A percentile compares a stretch with the other conserved stretches of the same genome.
These are phyloP conservation scores for Phialophora macrospora DNA, from an alignment of 2,329 filamentous ascomycete species.

Conservation along the genomic window DNA sequence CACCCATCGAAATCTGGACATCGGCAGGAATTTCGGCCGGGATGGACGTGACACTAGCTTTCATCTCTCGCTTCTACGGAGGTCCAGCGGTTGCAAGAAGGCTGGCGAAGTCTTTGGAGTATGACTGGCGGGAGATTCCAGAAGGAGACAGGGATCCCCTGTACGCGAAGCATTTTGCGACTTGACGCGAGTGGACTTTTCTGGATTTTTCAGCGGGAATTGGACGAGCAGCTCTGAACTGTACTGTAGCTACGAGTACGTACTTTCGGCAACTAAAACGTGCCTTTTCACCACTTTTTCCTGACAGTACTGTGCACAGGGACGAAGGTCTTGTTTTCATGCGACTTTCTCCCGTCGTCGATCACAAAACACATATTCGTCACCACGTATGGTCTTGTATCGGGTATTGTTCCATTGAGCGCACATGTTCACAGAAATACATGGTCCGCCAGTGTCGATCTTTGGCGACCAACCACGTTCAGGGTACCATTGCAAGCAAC, in stretches of 20 bases:
- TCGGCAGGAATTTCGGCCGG: slow-evolving; percentile 68
- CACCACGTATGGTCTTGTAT: not conserved
- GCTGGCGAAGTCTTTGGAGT: slow-evolving; percentile 62
- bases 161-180: slow-evolving; percentile 26
- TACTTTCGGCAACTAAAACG: not conserved
- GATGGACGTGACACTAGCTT: slow-evolving; percentile 66
- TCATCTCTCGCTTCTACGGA: slow-evolving; percentile 60
- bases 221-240: too few species aligned
- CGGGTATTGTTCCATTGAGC: not conserved
- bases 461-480: not conserved
- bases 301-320: not conserved
- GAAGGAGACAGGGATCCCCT: slow-evolving; percentile 36
- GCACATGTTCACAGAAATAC: not conserved
- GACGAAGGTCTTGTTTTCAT: not conserved
- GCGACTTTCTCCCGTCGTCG: not conserved
- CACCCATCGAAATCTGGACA: slow-evolving; percentile 59
- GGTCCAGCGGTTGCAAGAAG: slow-evolving; percentile 52
- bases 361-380: not conserved
- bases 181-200: slow-evolving; percentile 10
- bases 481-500: not conserved
- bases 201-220: not conserved
- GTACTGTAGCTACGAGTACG: not conserved
- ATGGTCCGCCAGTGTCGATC: not conserved
- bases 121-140: slow-evolving; percentile 58
- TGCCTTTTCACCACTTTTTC: not conserved